Evolutionary conservation across 2,329 filamentous ascomycete species (phyloP).

Genomic region (Ophiocordyceps camponoti-saundersi): DNA sequence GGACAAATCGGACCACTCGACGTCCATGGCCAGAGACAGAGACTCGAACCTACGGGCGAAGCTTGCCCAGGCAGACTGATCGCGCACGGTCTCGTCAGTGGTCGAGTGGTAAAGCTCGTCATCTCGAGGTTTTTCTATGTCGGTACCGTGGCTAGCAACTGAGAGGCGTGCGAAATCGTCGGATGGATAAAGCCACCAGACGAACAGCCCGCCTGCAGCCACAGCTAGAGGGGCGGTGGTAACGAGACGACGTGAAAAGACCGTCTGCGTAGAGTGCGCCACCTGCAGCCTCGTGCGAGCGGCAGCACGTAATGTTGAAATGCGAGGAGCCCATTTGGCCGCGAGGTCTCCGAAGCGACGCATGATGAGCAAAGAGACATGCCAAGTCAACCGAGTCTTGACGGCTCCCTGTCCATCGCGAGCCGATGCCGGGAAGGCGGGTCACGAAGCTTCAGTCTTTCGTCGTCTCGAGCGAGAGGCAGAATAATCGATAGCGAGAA

Average conservation of each 20-base stretch:
- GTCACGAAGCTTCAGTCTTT: too few species aligned
- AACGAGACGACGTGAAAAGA: background rate
- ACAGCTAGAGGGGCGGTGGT: slow-evolving; percentile 9
- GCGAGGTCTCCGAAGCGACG: background rate
- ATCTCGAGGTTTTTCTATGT: slow-evolving; percentile 3
- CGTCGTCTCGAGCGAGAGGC: too few species aligned
- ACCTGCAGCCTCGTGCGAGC: background rate
- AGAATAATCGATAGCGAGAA: too few species aligned
- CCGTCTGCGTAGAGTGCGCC: background rate
- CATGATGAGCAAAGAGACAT: background rate
- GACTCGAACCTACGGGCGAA: slow-evolving; percentile 30
- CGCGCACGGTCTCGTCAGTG: slow-evolving; percentile 7
- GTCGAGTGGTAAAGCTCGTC: slow-evolving; percentile 5
- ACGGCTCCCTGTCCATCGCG: background rate
- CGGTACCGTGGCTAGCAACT: slow-evolving; percentile 4
- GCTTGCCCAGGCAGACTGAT: slow-evolving; percentile 26
- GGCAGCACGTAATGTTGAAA: background rate
- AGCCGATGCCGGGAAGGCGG: background rate
- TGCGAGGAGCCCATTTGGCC: background rate
- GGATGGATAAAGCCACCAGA: slow-evolving; percentile 26
- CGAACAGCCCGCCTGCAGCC: slow-evolving; percentile 18
- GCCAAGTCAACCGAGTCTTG: too few species aligned
- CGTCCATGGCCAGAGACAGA: slow-evolving; percentile 35
- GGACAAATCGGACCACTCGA: slow-evolving; percentile 36
- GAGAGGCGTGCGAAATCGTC: slow-evolving; percentile 23